A percentile compares a stretch with the other conserved stretches of the same genome.
Conservation (phyloP, 805 yeast species). For the Zygosaccharomyces bisporus region DNA sequence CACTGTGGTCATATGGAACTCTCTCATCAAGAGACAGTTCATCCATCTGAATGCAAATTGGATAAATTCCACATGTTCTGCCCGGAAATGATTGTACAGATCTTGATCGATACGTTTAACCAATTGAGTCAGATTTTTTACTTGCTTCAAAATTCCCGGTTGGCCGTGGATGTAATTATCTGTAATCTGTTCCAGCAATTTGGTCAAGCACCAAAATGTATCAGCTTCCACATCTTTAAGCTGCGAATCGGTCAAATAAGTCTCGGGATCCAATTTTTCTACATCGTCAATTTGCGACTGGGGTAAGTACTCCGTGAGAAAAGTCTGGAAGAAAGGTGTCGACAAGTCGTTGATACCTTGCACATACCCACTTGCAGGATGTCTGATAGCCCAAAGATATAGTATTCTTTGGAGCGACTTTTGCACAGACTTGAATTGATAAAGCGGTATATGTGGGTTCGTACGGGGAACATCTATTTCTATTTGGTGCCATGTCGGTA, state of each 20-base stretch:
- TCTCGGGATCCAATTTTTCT: conserved; percentile 58
- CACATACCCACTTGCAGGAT: conserved; percentile 96
- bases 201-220: conserved; percentile 93
- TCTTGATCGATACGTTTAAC: conserved; percentile 76
- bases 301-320: conserved; percentile 60
- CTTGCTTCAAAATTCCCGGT: conserved; percentile 94
- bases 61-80: conserved; percentile 86
- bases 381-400: conserved; percentile 92
- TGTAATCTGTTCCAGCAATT: conserved; percentile 88
- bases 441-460: conserved; percentile 75
- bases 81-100: conserved; percentile 67
- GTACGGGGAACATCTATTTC: conserved; percentile 93
- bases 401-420: conserved; percentile 73
- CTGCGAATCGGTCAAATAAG: conserved; percentile 53
- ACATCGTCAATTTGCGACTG: conserved; percentile 43
- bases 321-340: conserved; percentile 89
- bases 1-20: conserved; percentile 69
- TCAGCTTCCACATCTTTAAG: conserved; percentile 83
- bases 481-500: conserved; percentile 90
- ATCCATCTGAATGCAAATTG: conserved; percentile 98
- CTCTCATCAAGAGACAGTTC: conserved; percentile 97
- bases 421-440: conserved; percentile 67
- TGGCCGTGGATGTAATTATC: conserved; percentile 97
- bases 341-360: conserved; percentile 95
- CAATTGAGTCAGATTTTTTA: conserved; percentile 69